A percentile compares a stretch with the other conserved stretches of the same genome.
These are phyloP conservation scores for Phyllosticta citriasiana DNA, from an alignment of 2,329 filamentous ascomycete genomes.

Conservation along the genomic window DNA sequence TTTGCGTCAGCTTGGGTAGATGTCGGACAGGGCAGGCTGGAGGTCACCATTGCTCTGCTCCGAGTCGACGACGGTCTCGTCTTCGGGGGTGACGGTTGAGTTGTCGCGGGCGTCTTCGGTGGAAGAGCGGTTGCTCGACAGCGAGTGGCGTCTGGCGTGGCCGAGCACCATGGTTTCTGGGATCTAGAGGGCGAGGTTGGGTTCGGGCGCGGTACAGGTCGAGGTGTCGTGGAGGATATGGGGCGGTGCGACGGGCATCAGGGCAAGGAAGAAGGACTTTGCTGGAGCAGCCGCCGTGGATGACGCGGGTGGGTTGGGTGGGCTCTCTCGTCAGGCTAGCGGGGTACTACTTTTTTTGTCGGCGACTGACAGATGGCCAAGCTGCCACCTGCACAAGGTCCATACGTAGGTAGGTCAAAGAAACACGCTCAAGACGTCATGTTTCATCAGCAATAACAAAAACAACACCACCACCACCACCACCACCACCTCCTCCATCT, in stretches of 20 bases:
- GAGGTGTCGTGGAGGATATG: slow-evolving; percentile 5
- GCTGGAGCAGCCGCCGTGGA: slow-evolving; percentile 1
- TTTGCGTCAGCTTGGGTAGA: background rate
- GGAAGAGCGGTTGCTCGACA: slow-evolving; percentile 31
- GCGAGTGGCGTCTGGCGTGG: slow-evolving; percentile 38
- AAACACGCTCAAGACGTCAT: background rate
- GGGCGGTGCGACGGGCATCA: slow-evolving; percentile 9
- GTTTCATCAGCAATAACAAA: background rate
- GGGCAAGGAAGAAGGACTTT: slow-evolving; percentile 9
- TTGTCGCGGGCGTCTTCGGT: slow-evolving; percentile 27
- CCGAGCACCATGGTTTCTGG: slow-evolving; percentile 36
- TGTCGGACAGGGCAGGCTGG: background rate
- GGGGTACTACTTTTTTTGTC: background rate
- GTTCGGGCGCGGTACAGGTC: background rate
- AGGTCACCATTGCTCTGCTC: slow-evolving; percentile 81
- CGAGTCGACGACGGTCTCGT: slow-evolving; percentile 75
- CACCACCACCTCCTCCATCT: background rate
- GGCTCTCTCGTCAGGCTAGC: slow-evolving; percentile 4
- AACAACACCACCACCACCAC: background rate
- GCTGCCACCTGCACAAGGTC: background rate
- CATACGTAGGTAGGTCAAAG: background rate
- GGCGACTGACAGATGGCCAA: too few species aligned
- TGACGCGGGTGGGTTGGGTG: slow-evolving; percentile 10
- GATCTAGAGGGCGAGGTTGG: slow-evolving; percentile 7
- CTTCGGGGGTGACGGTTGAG: slow-evolving; percentile 36